phyloP scores from a whole-genome alignment of 352 stramenopile genomes.

The Phytophthora pinifolia region DNA sequence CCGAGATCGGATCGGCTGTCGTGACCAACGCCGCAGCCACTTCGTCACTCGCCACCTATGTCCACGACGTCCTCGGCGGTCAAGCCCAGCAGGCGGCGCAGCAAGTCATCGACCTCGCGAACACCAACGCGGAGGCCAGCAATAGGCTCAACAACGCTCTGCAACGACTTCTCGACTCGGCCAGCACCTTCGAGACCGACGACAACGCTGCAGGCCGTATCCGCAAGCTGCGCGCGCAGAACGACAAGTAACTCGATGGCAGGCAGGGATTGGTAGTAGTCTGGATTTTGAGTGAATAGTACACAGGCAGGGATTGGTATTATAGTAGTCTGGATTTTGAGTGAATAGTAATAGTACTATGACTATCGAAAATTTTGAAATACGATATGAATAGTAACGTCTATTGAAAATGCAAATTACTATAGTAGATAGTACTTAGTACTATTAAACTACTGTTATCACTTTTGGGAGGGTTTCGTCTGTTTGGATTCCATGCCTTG shows the following conservation, averaged over 20 bases:
- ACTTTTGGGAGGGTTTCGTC: too few relatives aligned
- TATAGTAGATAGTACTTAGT: too few relatives aligned
- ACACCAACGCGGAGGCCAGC: slow-evolving; percentile 11
- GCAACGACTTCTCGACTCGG: slow-evolving; percentile 11
- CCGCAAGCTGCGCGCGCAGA: slow-evolving; percentile 16
- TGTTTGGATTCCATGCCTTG: too few relatives aligned
- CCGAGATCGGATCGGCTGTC: slow-evolving; percentile 5
- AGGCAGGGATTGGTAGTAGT: too few relatives aligned
- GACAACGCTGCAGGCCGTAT: slow-evolving; percentile 2
- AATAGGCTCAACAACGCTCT: slow-evolving; percentile 19
- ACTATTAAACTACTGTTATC: too few relatives aligned
- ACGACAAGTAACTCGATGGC: slow-evolving; percentile 13
- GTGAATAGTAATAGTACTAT: too few relatives aligned
- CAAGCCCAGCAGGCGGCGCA: slow-evolving; percentile 3
- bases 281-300: too few relatives aligned
- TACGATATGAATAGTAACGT: too few relatives aligned
- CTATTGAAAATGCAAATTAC: too few relatives aligned
- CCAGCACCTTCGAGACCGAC: slow-evolving; percentile 11
- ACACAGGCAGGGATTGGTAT: too few relatives aligned
- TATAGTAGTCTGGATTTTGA: too few relatives aligned
- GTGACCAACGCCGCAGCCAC: slow-evolving; percentile 15
- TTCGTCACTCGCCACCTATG: slow-evolving; percentile 8
- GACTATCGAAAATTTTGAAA: too few relatives aligned
- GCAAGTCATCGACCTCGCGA: slow-evolving; percentile 2
- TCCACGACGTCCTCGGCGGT: slow-evolving; percentile 1